These are phyloP conservation scores for Dianthus caryophyllus DNA, from an alignment of 148 eudicot genomes.

Conservation along the genomic window DNA sequence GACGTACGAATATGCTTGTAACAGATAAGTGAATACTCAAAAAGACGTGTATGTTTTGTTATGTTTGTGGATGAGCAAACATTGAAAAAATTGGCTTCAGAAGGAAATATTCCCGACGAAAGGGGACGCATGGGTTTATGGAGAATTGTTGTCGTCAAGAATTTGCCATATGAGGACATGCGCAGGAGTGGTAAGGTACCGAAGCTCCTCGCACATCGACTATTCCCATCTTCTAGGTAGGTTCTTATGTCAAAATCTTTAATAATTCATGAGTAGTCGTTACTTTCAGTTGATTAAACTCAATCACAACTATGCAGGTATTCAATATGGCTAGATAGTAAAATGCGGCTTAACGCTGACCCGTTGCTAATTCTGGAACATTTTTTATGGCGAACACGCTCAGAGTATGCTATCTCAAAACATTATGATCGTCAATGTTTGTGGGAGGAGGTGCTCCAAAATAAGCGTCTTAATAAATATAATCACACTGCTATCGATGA, in stretches of 20 bases:
- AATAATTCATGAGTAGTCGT: neutral
- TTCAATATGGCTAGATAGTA: constrained; percentile 98
- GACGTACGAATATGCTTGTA: constrained; percentile 26
- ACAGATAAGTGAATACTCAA: constrained; percentile 91
- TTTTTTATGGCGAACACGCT: constrained; percentile 73
- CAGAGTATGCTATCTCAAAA: constrained; percentile 93
- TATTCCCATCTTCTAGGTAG: constrained; percentile 93
- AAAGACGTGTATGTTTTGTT: constrained; percentile 81
- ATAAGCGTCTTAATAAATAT: constrained; percentile 93
- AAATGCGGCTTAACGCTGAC: constrained; percentile 74
- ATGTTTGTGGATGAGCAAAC: constrained; percentile 94
- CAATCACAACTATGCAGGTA: constrained; percentile 47
- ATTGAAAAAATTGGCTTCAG: constrained; percentile 51
- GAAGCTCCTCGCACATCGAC: constrained; percentile 89
- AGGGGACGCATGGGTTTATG: constrained; percentile 76
- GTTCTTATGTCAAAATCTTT: constrained; percentile 9
- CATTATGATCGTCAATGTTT: constrained; percentile 96
- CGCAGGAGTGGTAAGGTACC: constrained; percentile 99
- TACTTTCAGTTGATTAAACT: neutral
- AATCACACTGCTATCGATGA: constrained; percentile 85
- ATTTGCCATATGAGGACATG: constrained; percentile 85
- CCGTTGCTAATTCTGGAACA: constrained; percentile 79
- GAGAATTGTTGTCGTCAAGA: constrained; percentile 70
- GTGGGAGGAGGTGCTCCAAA: constrained; percentile 97
- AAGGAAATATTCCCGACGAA: constrained; percentile 77